Evolutionary conservation across 179 eudicot genomes (phyloP), one percentile per base, ranked within the genome.

Genomic region (Beta macrorhiza): DNA sequence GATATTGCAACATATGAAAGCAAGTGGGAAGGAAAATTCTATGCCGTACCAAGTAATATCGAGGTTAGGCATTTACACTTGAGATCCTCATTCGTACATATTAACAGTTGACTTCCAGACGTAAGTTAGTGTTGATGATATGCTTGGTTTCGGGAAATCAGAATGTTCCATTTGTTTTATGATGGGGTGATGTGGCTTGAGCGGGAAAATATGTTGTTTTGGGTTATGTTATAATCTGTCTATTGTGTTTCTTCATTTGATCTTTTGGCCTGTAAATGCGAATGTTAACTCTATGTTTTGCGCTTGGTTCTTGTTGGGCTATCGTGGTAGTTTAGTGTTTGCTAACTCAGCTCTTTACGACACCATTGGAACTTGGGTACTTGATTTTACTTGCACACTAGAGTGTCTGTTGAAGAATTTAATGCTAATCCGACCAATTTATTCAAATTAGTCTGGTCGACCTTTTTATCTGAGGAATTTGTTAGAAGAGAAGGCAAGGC

Each of bases 1-100:
- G 98, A 97, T 97, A 84, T 83, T 94, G 88, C 99, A 97, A 82
- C 98, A 94, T 75, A 97, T 97, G 99, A 92, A 89, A 88, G 87
- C 94, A 80, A 97, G 98, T 78, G 98, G 99, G 58, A 97, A 95
- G 83, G 99, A 94, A 80, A 90, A 91, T 86, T 88, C 97, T 49
- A 89, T 97, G 99, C 97, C 99, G 0, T 97, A 89, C 81, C 99
- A 97, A 88, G 99, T 97, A 59, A 94, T 97, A 91, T 93, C 98
- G 59, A 94, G 92, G 99, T 97, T 84, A 82, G 74, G 74, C 10
- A 16, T 79, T 75, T 78, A 44, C 68, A 64, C 37, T 32, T 80
- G 58, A 13, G 37, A 20, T 71, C 73, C 44, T 20, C 44, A 49
- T 71, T 62, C 44, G 71, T 52, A 14, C 9, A 51, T 15, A 1